Conservation (phyloP, 176 grass and related monocot genomes). For the Saccharum officinarum region DNA sequence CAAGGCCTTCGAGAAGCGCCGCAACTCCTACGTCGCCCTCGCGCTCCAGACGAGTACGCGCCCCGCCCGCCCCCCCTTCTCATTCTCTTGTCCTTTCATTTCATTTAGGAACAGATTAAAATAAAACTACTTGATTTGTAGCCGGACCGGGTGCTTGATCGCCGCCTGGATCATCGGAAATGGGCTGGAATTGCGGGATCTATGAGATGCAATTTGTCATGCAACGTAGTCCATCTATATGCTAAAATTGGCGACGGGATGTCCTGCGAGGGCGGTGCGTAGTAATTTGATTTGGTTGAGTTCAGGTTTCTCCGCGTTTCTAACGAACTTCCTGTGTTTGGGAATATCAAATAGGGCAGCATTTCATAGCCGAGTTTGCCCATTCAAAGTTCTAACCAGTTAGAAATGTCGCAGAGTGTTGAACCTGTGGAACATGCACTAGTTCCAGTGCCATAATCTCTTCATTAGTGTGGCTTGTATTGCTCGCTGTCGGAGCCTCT, state of each 20-base stretch:
- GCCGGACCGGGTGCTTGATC: background rate
- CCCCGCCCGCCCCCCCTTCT: background rate
- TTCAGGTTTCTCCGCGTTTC: background rate
- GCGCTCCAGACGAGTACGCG: conserved; percentile 67
- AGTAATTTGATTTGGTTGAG: background rate
- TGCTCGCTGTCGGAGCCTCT: background rate
- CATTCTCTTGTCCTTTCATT: background rate
- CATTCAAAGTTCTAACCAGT: background rate
- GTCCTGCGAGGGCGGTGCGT: background rate
- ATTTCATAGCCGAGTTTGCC: background rate
- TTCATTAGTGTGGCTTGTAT: background rate
- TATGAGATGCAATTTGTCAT: background rate
- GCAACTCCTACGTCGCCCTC: conserved; percentile 71
- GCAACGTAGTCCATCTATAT: background rate
- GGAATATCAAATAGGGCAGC: background rate
- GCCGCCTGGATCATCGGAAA: background rate
- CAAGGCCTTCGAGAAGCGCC: conserved; percentile 87
- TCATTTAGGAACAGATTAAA: background rate
- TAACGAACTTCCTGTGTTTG: background rate
- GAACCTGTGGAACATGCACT: background rate
- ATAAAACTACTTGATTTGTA: background rate
- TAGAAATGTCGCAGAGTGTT: background rate
- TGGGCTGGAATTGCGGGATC: background rate
- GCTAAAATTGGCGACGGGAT: background rate
- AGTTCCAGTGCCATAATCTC: background rate